A percentile compares a stretch with the other conserved stretches of the same genome.
phyloP scores from a whole-genome alignment of 2,329 filamentous ascomycete genomes.

The Cordyceps farinosa region DNA sequence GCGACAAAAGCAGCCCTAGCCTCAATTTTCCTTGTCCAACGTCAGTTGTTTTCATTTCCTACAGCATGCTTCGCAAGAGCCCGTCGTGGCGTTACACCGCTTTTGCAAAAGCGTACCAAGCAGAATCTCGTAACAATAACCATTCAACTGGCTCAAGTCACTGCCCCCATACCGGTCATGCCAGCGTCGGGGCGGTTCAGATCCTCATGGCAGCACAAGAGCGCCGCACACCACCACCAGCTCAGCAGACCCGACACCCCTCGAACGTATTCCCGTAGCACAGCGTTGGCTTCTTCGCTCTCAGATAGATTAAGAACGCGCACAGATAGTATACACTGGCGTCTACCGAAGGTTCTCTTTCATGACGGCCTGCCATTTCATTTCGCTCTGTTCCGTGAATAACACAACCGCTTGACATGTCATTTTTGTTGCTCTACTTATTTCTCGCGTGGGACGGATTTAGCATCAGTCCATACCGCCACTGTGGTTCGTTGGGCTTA shows the following conservation, averaged over 20 bases:
- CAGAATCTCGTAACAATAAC: too few species aligned
- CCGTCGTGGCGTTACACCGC: neutral
- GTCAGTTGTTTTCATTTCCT: neutral
- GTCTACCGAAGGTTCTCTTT: neutral
- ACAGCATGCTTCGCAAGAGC: too few species aligned
- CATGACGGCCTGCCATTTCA: too few species aligned
- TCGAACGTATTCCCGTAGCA: neutral
- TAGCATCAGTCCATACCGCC: too few species aligned
- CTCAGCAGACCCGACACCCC: neutral
- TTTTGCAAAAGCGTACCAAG: neutral
- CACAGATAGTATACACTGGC: neutral
- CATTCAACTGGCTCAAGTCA: too few species aligned
- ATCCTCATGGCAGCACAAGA: neutral
- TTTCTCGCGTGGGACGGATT: too few species aligned
- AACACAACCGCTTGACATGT: too few species aligned
- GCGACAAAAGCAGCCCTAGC: neutral
- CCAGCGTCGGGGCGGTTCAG: too few species aligned
- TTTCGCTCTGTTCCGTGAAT: too few species aligned
- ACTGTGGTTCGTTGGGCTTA: too few species aligned
- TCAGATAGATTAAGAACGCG: constrained; percentile 6
- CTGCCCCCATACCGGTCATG: too few species aligned
- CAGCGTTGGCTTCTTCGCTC: neutral
- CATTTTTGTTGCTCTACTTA: too few species aligned
- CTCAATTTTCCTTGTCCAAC: neutral
- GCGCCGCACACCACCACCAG: neutral